Evolutionary conservation across 768 basidiomycete genomes (phyloP), one percentile per base, ranked within the genome.

Genomic region (Royoungia palumana): DNA sequence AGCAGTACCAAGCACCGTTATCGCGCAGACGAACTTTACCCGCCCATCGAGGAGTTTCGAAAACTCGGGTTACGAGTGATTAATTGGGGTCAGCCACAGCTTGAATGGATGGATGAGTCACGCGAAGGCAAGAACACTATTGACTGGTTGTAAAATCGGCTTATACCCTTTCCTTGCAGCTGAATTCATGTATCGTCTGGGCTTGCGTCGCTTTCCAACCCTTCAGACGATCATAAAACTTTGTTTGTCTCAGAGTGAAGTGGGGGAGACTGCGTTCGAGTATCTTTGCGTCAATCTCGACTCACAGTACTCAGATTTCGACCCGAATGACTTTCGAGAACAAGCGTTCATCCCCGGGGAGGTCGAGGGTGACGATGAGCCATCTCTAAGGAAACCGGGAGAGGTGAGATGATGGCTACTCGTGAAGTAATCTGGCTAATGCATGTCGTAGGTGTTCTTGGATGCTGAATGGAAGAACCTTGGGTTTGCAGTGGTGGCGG

Each of bases 11-110:
- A 60, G 42, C 76, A 65, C 2, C 72, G 88, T 17, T 77, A 71
- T 54, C 79, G 73, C 45, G 88, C 89, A 0, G 68, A 75, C 22
- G 80, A 89, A 50, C 72, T 98, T 8, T 95, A 94, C 61, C 94
- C 95, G 60, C 94, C 95, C 0, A 51, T 78, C 0, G 80, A 84
- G 21, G 70, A 72, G 2, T 81, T 94, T 45, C 75, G 86, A 9
- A 71, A 77, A 40, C 72, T 97, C 8, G 77, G 77, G 3, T 65
- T 98, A 11, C 90, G 91, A 2, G 61, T 94, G 4, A 75, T 97
- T 32, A 89, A 92, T 53, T 96, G 94, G 93, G 82, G 84, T 2
- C 71, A 70, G 20, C 30, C 30, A 6, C 70, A 84, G n/a, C n/a
- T n/a, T n/a, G n/a, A n/a, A 64, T 98, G 94, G 94, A 74, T 76